Base-by-base conservation (phyloP, 2,329 filamentous ascomycete species). In the Alternaria novae-zelandiae region DNA sequence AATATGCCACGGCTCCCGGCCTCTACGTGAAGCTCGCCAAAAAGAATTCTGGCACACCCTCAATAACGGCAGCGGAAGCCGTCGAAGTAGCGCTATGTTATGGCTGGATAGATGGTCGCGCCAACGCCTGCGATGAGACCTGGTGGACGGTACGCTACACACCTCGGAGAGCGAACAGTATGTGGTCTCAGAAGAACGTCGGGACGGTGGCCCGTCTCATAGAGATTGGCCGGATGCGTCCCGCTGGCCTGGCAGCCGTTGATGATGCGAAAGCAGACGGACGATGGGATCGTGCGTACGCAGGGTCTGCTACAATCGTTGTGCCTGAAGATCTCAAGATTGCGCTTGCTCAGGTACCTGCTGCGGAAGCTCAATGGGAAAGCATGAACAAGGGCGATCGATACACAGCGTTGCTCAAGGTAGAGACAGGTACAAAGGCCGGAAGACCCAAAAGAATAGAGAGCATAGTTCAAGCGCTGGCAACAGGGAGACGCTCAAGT, bases 101-200 rank as follows among this genome's bases (percentile, higher is more conserved):
- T 70, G 88, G 88, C 45, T 90, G 88, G 87, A 90, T 89, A 60
- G 87, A 90, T 71, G 86, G 87, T 0, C 86, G 87, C 69, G 82
- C 82, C 3, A 81, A 82, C 50, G 61, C 78, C 4, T 73, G 81
- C 50, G 83, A 88, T 65, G 81, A 80, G 0, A 69, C 76, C 4
- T 83, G 82, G 67, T 89, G 86, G 73, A 72, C 86, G 2, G 86
- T 87, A 68, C 83, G 86, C 9, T 89, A 88, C 79, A 88, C 87
- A 1, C 87, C 87, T 2, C 86, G 88, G 5, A 82, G 84, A 4
- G 73, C 81, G 28, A 83, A 82, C 32, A 88, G 86, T 69, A 71
- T 86, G 7, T 90, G 88, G 88, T 89, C 87, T 3, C 82, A 84
- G 63, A 85, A 87, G 45, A 90, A 90, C 68, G 86, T 89, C 3